Evolutionary conservation across 2,329 filamentous ascomycete genomes (phyloP).

Genomic region (Colletotrichum orchidophilum): DNA sequence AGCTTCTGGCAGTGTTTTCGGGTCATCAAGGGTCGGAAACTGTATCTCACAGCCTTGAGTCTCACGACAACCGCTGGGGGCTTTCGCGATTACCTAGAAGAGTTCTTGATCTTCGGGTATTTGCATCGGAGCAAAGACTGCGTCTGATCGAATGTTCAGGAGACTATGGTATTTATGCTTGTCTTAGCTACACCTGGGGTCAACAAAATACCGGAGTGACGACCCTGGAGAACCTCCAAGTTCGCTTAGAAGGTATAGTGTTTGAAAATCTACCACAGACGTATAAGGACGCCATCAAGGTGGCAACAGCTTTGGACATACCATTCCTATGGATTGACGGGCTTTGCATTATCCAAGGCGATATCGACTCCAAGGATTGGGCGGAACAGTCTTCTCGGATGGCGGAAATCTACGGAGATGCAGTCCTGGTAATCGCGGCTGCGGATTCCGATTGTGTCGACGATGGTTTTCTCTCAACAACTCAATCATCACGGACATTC

Average conservation of each 20-base stretch:
- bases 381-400: not conserved
- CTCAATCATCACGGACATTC: not conserved
- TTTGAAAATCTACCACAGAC: not conserved
- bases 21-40: not conserved
- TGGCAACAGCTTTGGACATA: not conserved
- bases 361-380: not conserved
- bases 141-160: not conserved
- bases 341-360: not conserved
- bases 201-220: not conserved
- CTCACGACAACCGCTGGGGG: no score
- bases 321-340: not conserved
- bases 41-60: no score
- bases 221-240: not conserved
- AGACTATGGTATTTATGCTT: not conserved
- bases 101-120: not conserved
- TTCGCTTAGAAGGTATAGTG: not conserved
- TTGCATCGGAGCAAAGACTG: not conserved
- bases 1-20: not conserved
- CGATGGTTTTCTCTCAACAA: not conserved
- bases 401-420: not conserved
- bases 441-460: not conserved
- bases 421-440: not conserved
- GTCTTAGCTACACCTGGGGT: not conserved
- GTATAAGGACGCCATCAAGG: not conserved
- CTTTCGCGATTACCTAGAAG: not conserved